Evolutionary conservation across 306 rosid species (phyloP).

Genomic region (Sicyos edulis): DNA sequence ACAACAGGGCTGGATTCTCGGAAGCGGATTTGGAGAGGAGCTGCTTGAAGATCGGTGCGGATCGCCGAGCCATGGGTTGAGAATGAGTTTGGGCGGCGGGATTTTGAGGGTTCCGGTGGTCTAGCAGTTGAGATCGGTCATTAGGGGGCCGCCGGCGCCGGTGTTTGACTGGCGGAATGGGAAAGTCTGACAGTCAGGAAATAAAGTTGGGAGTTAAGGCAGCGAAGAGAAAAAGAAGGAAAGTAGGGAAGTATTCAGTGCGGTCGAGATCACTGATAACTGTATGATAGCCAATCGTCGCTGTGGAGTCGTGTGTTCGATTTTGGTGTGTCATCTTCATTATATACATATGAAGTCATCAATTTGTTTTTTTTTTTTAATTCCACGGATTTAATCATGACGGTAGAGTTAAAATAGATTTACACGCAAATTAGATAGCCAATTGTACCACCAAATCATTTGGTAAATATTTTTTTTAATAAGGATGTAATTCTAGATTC

Average conservation of each 20-base stretch:
- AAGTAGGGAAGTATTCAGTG: neutral
- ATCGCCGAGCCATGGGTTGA: conserved; percentile 45
- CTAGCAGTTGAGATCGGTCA: conserved; percentile 5
- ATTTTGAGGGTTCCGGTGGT: conserved; percentile 7
- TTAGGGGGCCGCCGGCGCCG: conserved; percentile 10
- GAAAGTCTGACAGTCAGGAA: neutral
- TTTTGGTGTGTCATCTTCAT: neutral
- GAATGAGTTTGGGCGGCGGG: neutral
- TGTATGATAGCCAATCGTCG: neutral
- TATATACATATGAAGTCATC: too few species aligned
- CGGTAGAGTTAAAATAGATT: too few species aligned
- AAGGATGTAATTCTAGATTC: too few species aligned
- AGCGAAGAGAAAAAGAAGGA: neutral
- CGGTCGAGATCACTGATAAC: neutral
- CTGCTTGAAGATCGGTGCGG: conserved; percentile 32
- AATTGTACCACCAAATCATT: too few species aligned
- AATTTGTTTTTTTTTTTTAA: too few species aligned
- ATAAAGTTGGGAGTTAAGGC: neutral
- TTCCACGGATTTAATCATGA: too few species aligned
- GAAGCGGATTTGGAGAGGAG: conserved; percentile 22
- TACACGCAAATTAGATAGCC: too few species aligned
- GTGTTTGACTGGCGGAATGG: neutral
- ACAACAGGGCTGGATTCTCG: neutral
- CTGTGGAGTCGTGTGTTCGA: neutral
- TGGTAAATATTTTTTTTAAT: too few species aligned